Conservation (phyloP, 306 rosid species). For the Fagus crenata region DNA sequence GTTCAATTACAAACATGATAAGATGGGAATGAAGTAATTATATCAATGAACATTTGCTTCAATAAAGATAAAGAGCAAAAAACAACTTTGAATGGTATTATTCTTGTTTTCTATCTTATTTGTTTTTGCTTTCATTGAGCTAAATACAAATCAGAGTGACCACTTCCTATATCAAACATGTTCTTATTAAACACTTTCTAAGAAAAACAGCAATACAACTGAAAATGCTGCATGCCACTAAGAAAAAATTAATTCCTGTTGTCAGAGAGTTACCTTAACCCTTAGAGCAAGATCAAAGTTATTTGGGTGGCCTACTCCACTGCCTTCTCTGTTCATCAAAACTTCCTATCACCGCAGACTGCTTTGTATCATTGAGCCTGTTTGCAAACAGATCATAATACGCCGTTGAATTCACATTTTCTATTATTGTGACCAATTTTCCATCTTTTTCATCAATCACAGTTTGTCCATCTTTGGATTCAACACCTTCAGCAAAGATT, state of each 20-base stretch:
- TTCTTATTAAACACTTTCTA: constrained; percentile 16
- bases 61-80: background rate
- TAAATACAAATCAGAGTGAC: no score
- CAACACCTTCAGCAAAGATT: constrained; percentile 54
- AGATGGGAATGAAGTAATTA: background rate
- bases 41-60: background rate
- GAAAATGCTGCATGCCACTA: constrained; percentile 15
- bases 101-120: no score
- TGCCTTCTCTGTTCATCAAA: constrained; percentile 55
- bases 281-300: background rate
- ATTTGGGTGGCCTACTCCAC: constrained; percentile 50
- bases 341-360: constrained; percentile 71
- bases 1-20: background rate
- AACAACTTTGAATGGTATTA: constrained; percentile 4
- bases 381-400: constrained; percentile 51
- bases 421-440: constrained; percentile 56
- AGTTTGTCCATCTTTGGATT: constrained; percentile 62
- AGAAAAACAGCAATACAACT: constrained; percentile 27
- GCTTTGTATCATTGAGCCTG: constrained; percentile 50
- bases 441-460: constrained; percentile 45
- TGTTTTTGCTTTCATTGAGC: constrained; percentile 2
- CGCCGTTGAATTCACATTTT: constrained; percentile 37
- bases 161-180: constrained; percentile 15
- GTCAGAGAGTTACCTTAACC: constrained; percentile 13
- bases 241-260: background rate